Base-by-base conservation (phyloP, 2,329 filamentous ascomycete species). In the Aureobasidium sp. region DNA sequence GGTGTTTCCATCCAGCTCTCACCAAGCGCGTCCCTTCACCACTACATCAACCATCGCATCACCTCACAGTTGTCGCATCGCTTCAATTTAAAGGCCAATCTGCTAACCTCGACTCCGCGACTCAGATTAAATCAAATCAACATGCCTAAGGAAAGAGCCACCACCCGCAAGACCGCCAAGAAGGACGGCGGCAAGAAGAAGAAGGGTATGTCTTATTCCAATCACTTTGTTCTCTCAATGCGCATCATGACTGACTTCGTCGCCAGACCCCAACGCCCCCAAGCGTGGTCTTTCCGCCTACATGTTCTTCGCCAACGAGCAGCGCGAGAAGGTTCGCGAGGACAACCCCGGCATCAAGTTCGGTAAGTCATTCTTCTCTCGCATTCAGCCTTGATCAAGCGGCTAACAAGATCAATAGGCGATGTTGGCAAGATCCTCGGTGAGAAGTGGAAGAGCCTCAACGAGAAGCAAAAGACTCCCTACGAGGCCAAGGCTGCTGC, bases 261-360 rank as follows among this genome's bases (percentile, higher is more conserved):
- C 27, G 17, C 15, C 71, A 96, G 92, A 97, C 79, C 91, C 91
- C 79, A 97, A 97, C 80, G 93, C 92, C 65, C 94, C 94, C 77
- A 99, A 97, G 91, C 91, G 94, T 79, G 94, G 93, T 82, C 90
- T 99, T 56, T 97, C 94, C 60, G 94, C 94, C 67, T 99, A 99
- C 87, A 99, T 99, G 94, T 97, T 97, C 88, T 99, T 97, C 77
- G 94, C 94, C 86, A 97, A 97, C 75, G 94, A 97, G 81, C 91
- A 97, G 81, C 92, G 94, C 71, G 93, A 97, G 76, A 96, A 94
- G 78, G 94, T 99, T 70, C 91, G 94, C 71, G 91, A 96, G 76
- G 93, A 97, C 79, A 97, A 97, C 84, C 93, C 93, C 42, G 93
- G 92, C 71, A 96, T 97, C 81, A 88, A 89, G 70, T 99, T 99